Base-by-base conservation (phyloP, 768 basidiomycete genomes). In the Aureoboletus auriporus region DNA sequence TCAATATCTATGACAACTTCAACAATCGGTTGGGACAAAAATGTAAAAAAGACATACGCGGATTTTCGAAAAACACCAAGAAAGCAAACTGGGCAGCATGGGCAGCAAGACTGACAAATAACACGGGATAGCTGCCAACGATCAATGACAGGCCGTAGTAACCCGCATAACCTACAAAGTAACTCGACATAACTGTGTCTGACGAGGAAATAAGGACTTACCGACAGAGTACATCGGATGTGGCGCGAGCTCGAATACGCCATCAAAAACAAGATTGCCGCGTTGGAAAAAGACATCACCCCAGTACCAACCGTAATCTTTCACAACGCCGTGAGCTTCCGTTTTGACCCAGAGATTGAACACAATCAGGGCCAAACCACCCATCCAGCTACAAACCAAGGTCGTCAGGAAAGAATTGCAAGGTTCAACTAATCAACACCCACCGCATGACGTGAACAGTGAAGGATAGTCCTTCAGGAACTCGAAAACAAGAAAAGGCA, bases 281-380 rank as follows among this genome's bases (percentile, higher is more conserved):
- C 89, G 84, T 65, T 91, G 89, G 73, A 93, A 92, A 71, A 93
- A 93, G 49, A 84, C 84, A 56, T 93, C 90, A 9, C 90, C 93
- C 92, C 92, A 93, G 66, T 93, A 97, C 93, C 93, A 97, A 13
- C 93, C 94, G 56, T 95, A 97, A 61, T 97, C 95, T 59, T 96
- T 98, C 52, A 98, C 93, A 42, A 98, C 92, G 46, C 92, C 80
- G 65, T 99, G 96, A 1, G 96, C 96, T 62, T 98, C 95, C 2
- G 88, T 89, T 65, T 99, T 99, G 53, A 99, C 93, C 93, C 94
- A 98, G 31, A 98, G 77, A 66, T 99, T 98, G 76, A 98, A 98
- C 17, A 77, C 79, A 63, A 98, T 93, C 23, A 99, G 72, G 1
- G 80, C 77, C 51, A 89, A 64, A 5, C 96, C 96, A 17, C 86